Evolutionary conservation across 1,139 yeast species (phyloP).

Genomic region (Groenewaldozyma auringiensis): DNA sequence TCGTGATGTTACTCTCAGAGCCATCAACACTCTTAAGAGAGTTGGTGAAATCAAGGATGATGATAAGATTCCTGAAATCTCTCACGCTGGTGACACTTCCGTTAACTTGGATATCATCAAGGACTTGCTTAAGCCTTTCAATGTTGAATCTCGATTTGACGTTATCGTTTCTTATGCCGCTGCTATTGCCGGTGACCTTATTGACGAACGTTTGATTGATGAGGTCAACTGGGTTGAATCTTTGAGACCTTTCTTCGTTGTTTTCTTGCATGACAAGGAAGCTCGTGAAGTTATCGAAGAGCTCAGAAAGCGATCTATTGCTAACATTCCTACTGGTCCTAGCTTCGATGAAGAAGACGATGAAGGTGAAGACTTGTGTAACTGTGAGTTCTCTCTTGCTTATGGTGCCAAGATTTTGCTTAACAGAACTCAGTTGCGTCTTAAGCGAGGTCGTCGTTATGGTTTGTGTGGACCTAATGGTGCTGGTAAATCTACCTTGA

Average conservation of each 20-base stretch:
- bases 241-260: conserved; percentile 89
- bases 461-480: conserved; percentile 99
- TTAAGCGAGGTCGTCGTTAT: conserved; percentile 98
- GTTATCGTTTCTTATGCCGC: conserved; percentile 76
- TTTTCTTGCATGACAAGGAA: conserved; percentile 88
- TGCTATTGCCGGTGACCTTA: conserved; percentile 96
- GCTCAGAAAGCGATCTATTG: conserved; percentile 92
- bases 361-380: conserved; percentile 99
- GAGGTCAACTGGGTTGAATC: conserved; percentile 85
- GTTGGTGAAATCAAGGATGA: conserved; percentile 94
- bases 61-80: conserved; percentile 89
- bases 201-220: conserved; percentile 95
- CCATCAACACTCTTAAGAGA: conserved; percentile 94
- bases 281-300: conserved; percentile 88
- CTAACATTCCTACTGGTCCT: conserved; percentile 96
- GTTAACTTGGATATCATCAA: conserved; percentile 81
- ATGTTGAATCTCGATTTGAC: conserved; percentile 68
- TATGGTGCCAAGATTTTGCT: conserved; percentile 99
- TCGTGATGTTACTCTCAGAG: conserved; percentile 96
- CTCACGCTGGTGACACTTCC: conserved; percentile 93
- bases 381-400: conserved; percentile 99
- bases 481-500: conserved; percentile 99
- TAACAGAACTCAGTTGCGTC: conserved; percentile 98
- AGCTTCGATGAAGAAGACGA: conserved; percentile 97
- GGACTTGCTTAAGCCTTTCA: conserved; percentile 60